Evolutionary conservation across 2,329 filamentous ascomycete genomes (phyloP).

Genomic region (Periconia sp.): DNA sequence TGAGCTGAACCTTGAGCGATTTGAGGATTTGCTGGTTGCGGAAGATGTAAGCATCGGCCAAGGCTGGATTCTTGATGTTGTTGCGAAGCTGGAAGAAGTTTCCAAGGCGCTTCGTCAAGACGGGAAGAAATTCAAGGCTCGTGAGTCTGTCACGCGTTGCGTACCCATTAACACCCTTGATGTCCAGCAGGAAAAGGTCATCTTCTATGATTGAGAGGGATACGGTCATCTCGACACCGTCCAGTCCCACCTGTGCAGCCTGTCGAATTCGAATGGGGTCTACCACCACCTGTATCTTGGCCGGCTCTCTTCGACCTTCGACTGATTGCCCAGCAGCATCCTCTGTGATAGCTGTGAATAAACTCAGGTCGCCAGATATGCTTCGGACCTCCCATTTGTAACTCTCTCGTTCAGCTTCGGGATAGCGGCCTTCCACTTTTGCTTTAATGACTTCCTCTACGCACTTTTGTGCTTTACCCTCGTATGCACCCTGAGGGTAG

Average conservation of each 20-base stretch:
- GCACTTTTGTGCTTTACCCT: constrained; percentile 76
- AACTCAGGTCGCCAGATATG: constrained; percentile 59
- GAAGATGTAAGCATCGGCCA: constrained; percentile 73
- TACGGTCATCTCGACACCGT: constrained; percentile 73
- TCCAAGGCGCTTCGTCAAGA: constrained; percentile 75
- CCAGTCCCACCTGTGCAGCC: constrained; percentile 48
- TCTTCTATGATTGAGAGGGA: constrained; percentile 65
- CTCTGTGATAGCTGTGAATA: constrained; percentile 73
- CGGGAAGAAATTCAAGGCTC: constrained; percentile 73
- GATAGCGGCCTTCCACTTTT: constrained; percentile 81
- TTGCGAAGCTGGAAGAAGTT: constrained; percentile 75
- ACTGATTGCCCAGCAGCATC: constrained; percentile 68
- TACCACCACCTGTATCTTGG: constrained; percentile 73
- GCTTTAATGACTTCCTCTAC: constrained; percentile 88
- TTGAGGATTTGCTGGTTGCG: constrained; percentile 81
- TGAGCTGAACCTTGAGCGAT: constrained; percentile 67
- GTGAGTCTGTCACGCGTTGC: constrained; percentile 77
- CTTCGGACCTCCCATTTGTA: constrained; percentile 81
- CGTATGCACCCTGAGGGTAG: constrained; percentile 74
- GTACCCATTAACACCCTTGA: constrained; percentile 71
- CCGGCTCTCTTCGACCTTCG: constrained; percentile 70
- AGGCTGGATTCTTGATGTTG: constrained; percentile 66
- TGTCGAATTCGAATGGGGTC: constrained; percentile 72
- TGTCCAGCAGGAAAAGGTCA: constrained; percentile 62
- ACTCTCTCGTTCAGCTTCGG: constrained; percentile 82